Percentiles rank a stretch among this genome's conserved stretches.
Conservation (phyloP, 345 rosid genomes). For the Euphorbia pulcherrima region DNA sequence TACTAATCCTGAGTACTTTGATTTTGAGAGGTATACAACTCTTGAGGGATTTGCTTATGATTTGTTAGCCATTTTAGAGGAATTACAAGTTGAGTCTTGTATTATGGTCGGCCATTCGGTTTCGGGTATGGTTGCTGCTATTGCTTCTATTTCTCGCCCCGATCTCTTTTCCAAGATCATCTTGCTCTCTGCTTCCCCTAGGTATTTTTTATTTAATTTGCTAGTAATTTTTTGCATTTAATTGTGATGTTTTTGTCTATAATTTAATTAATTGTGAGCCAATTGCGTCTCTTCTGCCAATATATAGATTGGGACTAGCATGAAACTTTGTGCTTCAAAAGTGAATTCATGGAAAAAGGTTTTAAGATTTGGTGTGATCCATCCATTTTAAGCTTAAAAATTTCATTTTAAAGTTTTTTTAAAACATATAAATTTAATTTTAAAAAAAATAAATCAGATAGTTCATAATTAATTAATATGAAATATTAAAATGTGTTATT, state of each 20-base stretch:
- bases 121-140: constrained; percentile 68
- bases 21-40: constrained; percentile 61
- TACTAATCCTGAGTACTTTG: constrained; percentile 83
- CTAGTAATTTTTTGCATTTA: too few relatives aligned
- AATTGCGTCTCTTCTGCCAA: not conserved
- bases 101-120: constrained; percentile 79
- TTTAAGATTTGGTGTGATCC: not conserved
- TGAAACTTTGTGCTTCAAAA: not conserved
- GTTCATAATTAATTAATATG: too few relatives aligned
- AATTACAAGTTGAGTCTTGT: constrained; percentile 50
- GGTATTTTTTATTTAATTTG: constrained; percentile 36
- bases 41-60: constrained; percentile 78
- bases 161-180: constrained; percentile 71
- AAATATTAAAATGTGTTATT: too few relatives aligned
- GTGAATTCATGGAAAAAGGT: not conserved
- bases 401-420: too few relatives aligned
- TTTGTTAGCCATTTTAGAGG: constrained; percentile 77
- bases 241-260: too few relatives aligned
- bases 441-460: too few relatives aligned
- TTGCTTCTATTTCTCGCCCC: constrained; percentile 85
- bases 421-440: too few relatives aligned
- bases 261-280: not conserved
- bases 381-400: too few relatives aligned
- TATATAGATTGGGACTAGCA: not conserved
- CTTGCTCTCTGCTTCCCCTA: constrained; percentile 71